A percentile compares a stretch with the other conserved stretches of the same genome.
These are phyloP conservation scores for Hypoxylon lenormandii DNA, from an alignment of 495 filamentous ascomycete species.

Conservation along the genomic window DNA sequence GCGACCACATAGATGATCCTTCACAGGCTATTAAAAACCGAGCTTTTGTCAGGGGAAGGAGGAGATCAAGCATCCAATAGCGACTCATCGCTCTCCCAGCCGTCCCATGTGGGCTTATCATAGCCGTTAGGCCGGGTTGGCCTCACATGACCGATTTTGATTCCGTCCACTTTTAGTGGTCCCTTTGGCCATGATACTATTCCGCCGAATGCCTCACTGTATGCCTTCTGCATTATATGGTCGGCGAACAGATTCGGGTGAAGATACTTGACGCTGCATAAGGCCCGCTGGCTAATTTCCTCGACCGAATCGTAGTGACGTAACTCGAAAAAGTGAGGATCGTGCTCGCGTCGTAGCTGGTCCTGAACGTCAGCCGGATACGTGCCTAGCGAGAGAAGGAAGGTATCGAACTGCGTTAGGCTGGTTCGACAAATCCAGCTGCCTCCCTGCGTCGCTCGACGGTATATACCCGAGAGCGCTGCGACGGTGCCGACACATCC, in stretches of 20 bases:
- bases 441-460: slow-evolving; percentile 71
- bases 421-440: slow-evolving; percentile 72
- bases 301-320: slow-evolving; percentile 79
- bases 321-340: slow-evolving; percentile 64
- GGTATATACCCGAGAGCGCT: slow-evolving; percentile 71
- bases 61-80: slow-evolving; percentile 48
- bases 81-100: slow-evolving; percentile 59
- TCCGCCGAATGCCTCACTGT: slow-evolving; percentile 63
- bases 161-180: slow-evolving; percentile 63
- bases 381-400: slow-evolving; percentile 72
- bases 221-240: slow-evolving; percentile 60
- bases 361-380: slow-evolving; percentile 69
- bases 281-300: slow-evolving; percentile 73
- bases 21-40: slow-evolving; percentile 18
- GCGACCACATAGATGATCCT: slow-evolving; percentile 30
- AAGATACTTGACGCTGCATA: slow-evolving; percentile 69
- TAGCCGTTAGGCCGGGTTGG: slow-evolving; percentile 69
- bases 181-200: slow-evolving; percentile 64
- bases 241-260: slow-evolving; percentile 66
- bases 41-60: background rate
- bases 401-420: slow-evolving; percentile 65
- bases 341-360: slow-evolving; percentile 65
- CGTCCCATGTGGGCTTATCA: slow-evolving; percentile 66
- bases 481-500: slow-evolving; percentile 73
- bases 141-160: slow-evolving; percentile 66